phyloP scores from a whole-genome alignment of 306 rosid species.

The Quillaja saponaria region DNA sequence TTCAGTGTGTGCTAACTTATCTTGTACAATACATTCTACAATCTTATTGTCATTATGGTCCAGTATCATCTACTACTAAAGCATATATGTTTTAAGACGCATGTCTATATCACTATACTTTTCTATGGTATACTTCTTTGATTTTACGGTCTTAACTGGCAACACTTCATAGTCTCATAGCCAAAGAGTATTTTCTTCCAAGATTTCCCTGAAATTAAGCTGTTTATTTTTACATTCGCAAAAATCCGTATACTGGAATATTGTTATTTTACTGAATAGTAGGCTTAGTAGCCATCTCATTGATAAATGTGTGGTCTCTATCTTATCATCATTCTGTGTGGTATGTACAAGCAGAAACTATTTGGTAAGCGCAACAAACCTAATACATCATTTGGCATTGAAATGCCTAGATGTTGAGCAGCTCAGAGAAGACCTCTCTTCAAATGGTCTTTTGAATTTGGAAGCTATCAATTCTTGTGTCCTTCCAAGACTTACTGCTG shows the following conservation, averaged over 20 bases:
- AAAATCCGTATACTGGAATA: background rate
- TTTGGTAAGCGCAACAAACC: background rate
- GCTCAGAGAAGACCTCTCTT: background rate
- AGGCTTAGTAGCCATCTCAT: too few relatives aligned
- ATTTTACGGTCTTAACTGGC: too few relatives aligned
- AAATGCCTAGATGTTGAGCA: conserved; percentile 1
- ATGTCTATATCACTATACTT: too few relatives aligned
- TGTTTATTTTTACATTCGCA: background rate
- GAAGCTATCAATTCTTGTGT: background rate
- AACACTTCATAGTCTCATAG: background rate
- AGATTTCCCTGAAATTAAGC: background rate
- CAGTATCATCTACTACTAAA: background rate
- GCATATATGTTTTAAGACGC: background rate
- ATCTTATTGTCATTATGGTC: background rate
- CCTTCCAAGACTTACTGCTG: conserved; percentile 5
- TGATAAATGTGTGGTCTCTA: background rate
- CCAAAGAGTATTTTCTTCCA: background rate
- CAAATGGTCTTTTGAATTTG: conserved; percentile 9
- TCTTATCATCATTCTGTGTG: background rate
- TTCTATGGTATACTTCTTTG: too few relatives aligned
- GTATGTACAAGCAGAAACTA: conserved; percentile 3
- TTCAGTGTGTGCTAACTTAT: background rate
- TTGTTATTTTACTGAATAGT: background rate
- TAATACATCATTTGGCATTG: conserved; percentile 6
- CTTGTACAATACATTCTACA: background rate